These are phyloP conservation scores for Ceratocystis ficicola DNA, from an alignment of 2,329 filamentous ascomycete species.

Conservation along the genomic window DNA sequence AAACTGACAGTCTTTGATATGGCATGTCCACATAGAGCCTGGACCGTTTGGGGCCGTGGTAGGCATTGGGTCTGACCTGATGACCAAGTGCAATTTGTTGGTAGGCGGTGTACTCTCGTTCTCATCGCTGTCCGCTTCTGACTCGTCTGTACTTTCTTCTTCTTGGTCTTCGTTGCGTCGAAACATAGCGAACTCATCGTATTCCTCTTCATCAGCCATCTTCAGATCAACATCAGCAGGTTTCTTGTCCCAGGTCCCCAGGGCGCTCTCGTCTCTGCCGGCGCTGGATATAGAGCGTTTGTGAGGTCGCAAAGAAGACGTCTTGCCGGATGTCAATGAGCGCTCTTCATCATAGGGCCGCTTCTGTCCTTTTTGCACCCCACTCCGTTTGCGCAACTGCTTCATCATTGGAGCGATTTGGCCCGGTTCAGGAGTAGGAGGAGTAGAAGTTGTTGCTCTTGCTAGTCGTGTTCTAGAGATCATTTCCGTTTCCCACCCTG, in stretches of 20 bases:
- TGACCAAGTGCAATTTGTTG: constrained; percentile 29
- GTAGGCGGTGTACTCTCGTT: not conserved
- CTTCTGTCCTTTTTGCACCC: constrained; percentile 11
- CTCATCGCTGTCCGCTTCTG: not conserved
- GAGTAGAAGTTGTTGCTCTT: not conserved
- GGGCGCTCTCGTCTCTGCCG: not conserved
- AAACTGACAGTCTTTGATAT: constrained; percentile 51
- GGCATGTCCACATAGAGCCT: constrained; percentile 54
- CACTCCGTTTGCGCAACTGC: constrained; percentile 14
- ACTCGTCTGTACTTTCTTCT: not conserved
- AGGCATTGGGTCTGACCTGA: constrained; percentile 40
- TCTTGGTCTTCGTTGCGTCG: constrained; percentile 11
- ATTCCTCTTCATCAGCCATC: not conserved
- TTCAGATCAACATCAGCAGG: not conserved
- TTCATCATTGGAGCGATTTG: constrained; percentile 9
- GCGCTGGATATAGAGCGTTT: constrained; percentile 6
- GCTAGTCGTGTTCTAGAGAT: not conserved
- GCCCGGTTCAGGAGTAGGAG: not conserved
- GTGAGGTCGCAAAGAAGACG: constrained; percentile 16
- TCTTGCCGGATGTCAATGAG: constrained; percentile 9
- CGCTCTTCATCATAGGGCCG: constrained; percentile 13
- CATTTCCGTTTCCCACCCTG: constrained; percentile 1
- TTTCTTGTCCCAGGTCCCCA: not conserved
- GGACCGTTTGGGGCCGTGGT: constrained; percentile 41
- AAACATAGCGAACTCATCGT: constrained; percentile 15